phyloP scores from a whole-genome alignment of 2,329 filamentous ascomycete species.

The Aspergillus tamarii region DNA sequence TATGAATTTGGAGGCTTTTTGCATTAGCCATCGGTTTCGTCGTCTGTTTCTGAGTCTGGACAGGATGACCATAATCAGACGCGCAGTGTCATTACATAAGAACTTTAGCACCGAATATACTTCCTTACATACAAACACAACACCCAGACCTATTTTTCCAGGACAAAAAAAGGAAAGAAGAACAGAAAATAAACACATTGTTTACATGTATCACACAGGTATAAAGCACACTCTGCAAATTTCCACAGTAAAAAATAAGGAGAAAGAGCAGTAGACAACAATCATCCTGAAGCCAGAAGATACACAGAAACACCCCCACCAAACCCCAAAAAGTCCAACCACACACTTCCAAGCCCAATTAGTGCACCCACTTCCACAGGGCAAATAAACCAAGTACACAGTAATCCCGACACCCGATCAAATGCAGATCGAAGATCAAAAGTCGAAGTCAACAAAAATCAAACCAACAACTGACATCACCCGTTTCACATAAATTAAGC shows the following conservation, averaged over 20 bases:
- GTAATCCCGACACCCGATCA: too few species aligned
- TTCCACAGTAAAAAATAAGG: too few species aligned
- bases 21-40: not conserved
- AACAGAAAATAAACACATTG: not conserved
- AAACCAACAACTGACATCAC: too few species aligned
- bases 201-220: not conserved
- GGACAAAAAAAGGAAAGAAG: not conserved
- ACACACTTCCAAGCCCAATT: too few species aligned
- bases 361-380: too few species aligned
- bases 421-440: too few species aligned
- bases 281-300: too few species aligned
- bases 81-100: not conserved
- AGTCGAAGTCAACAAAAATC: too few species aligned
- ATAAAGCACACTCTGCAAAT: not conserved
- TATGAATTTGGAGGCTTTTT: slow-evolving; percentile 1
- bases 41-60: not conserved
- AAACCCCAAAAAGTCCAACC: too few species aligned
- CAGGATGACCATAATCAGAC: not conserved
- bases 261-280: too few species aligned
- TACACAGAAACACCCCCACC: too few species aligned
- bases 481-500: not conserved
- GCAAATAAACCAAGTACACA: too few species aligned
- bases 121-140: not conserved
- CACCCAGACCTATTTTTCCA: not conserved
- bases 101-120: not conserved